These are phyloP conservation scores for Epichloe scottii DNA, from an alignment of 2,329 filamentous ascomycete species.

Conservation along the genomic window DNA sequence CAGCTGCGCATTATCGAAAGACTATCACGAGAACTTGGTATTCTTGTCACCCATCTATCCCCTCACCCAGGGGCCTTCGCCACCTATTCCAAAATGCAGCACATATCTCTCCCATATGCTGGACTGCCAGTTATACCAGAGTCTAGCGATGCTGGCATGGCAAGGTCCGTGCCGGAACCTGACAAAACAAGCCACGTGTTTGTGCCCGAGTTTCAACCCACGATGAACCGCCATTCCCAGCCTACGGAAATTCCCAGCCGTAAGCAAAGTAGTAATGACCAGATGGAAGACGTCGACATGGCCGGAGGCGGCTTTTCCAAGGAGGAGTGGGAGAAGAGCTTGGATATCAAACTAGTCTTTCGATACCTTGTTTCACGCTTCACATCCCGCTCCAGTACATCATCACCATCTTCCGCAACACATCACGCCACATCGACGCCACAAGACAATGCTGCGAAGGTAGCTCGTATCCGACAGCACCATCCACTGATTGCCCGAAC, in stretches of 20 bases:
- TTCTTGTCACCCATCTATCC: conserved; percentile 70
- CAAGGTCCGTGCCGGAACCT: conserved; percentile 14
- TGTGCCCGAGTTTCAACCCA: conserved; percentile 34
- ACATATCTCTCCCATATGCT: conserved; percentile 60
- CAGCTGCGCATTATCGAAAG: conserved; percentile 69
- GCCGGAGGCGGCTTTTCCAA: conserved; percentile 36
- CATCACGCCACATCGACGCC: conserved; percentile 37
- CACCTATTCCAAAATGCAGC: conserved; percentile 57
- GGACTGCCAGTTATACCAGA: conserved; percentile 58
- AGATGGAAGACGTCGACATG: conserved; percentile 14
- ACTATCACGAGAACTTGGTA: conserved; percentile 75
- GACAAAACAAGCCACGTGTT: conserved; percentile 12
- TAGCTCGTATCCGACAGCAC: conserved; percentile 74
- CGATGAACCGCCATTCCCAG: conserved; percentile 25
- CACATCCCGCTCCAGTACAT: conserved; percentile 33
- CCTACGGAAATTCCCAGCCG: conserved; percentile 25
- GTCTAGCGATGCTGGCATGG: conserved; percentile 21
- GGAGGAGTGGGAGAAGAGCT: conserved; percentile 87
- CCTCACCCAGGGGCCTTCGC: conserved; percentile 76
- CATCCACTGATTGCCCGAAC: conserved; percentile 66
- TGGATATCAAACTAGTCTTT: conserved; percentile 88
- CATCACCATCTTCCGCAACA: conserved; percentile 29
- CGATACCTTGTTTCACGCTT: conserved; percentile 72
- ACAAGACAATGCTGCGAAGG: conserved; percentile 61
- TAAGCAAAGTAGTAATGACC: conserved; percentile 11